These are phyloP conservation scores for Trichoderma atroviride DNA, from an alignment of 2,329 filamentous ascomycete species.

Conservation along the genomic window DNA sequence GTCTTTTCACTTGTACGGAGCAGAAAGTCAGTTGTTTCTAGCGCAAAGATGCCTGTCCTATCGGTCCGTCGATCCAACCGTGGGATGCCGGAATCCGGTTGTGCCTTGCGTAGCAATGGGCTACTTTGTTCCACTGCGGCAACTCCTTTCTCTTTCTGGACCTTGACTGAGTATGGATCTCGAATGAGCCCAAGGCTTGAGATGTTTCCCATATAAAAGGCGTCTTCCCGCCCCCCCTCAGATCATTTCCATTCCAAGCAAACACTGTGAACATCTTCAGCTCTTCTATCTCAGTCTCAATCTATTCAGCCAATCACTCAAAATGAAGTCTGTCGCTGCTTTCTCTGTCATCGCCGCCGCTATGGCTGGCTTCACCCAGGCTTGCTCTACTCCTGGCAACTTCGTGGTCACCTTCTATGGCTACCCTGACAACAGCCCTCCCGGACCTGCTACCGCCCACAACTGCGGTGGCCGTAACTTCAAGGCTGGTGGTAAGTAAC, in stretches of 20 bases:
- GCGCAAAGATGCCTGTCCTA: background rate
- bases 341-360: constrained; percentile 25
- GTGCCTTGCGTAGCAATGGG: background rate
- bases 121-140: background rate
- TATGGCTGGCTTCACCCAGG: constrained; percentile 27
- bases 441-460: constrained; percentile 29
- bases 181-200: background rate
- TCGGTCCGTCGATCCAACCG: constrained; percentile 14
- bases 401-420: constrained; percentile 32
- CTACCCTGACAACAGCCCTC: constrained; percentile 31
- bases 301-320: background rate
- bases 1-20: background rate
- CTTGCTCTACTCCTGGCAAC: constrained; percentile 31
- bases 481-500: constrained; percentile 28
- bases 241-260: constrained; percentile 5
- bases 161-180: background rate
- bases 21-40: background rate
- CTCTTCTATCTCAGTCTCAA: background rate
- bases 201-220: background rate
- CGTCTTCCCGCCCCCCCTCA: background rate
- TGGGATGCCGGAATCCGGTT: background rate
- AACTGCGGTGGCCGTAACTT: constrained; percentile 31
- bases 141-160: background rate
- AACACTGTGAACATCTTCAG: background rate
- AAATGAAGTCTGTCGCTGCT: constrained; percentile 29